A percentile compares a stretch with the other conserved stretches of the same genome.
Evolutionary conservation across 345 rosid genomes (phyloP).

Genomic region (Noccaea bulbosa): DNA sequence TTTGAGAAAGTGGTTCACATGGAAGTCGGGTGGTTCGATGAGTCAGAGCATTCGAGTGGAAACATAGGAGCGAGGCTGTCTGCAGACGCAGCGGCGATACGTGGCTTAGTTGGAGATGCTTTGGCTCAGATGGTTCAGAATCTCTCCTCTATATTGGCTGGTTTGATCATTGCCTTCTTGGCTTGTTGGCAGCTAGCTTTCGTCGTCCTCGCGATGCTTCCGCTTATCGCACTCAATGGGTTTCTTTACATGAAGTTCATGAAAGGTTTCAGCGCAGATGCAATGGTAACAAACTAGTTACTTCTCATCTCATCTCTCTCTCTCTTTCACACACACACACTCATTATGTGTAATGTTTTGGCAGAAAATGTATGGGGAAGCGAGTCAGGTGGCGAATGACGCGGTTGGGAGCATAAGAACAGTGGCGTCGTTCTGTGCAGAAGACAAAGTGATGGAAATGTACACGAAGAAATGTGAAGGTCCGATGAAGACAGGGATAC

Average conservation of each 20-base stretch:
- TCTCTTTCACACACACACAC: no score
- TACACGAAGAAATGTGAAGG: slow-evolving; percentile 81
- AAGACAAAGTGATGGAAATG: slow-evolving; percentile 81
- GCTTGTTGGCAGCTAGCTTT: slow-evolving; percentile 74
- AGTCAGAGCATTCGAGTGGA: slow-evolving; percentile 75
- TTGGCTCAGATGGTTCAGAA: slow-evolving; percentile 67
- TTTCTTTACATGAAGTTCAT: slow-evolving; percentile 63
- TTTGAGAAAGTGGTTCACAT: slow-evolving; percentile 83
- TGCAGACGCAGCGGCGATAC: slow-evolving; percentile 76
- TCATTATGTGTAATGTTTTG: background rate
- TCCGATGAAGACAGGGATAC: slow-evolving; percentile 69
- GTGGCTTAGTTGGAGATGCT: slow-evolving; percentile 79
- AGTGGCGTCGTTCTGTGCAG: slow-evolving; percentile 89
- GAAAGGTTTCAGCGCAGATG: slow-evolving; percentile 85
- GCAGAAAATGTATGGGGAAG: slow-evolving; percentile 88
- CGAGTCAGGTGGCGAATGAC: slow-evolving; percentile 85
- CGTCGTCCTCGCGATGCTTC: slow-evolving; percentile 62
- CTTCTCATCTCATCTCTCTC: background rate
- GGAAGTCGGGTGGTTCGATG: slow-evolving; percentile 92
- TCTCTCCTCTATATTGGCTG: slow-evolving; percentile 58
- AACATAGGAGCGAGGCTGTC: slow-evolving; percentile 78
- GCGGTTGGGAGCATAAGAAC: slow-evolving; percentile 96
- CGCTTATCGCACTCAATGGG: slow-evolving; percentile 66
- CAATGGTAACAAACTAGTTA: slow-evolving; percentile 57
- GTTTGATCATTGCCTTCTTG: slow-evolving; percentile 71